Evolutionary conservation across 805 yeast species (phyloP).

Genomic region (Zygosaccharomyces bailii): DNA sequence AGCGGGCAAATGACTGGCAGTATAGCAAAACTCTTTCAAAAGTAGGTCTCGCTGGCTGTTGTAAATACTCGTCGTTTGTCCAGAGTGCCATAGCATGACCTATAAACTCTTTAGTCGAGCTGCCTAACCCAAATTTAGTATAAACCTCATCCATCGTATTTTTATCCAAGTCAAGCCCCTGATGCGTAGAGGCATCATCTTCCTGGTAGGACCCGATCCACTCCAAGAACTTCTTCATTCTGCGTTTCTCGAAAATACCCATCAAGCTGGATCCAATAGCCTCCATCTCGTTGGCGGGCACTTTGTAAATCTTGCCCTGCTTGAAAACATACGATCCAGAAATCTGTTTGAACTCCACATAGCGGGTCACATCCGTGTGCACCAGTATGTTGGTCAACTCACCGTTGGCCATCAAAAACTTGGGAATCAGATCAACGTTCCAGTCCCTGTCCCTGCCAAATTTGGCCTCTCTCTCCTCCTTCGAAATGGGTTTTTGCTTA

Average conservation of each 20-base stretch:
- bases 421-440: conserved; percentile 96
- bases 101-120: conserved; percentile 91
- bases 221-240: conserved; percentile 89
- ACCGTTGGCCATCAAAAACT: conserved; percentile 95
- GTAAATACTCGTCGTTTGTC: conserved; percentile 85
- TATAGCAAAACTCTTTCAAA: conserved; percentile 82
- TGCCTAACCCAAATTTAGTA: conserved; percentile 82
- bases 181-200: conserved; percentile 74
- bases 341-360: conserved; percentile 93
- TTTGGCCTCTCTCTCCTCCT: conserved; percentile 58
- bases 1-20: conserved; percentile 86
- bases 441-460: conserved; percentile 94
- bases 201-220: conserved; percentile 81
- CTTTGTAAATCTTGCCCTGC: conserved; percentile 89
- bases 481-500: conserved; percentile 72
- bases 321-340: conserved; percentile 90
- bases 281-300: conserved; percentile 87
- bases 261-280: conserved; percentile 87
- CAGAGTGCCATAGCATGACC: conserved; percentile 99
- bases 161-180: conserved; percentile 78
- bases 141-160: conserved; percentile 91
- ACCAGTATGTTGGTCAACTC: conserved; percentile 92
- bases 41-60: conserved; percentile 87
- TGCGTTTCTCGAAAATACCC: conserved; percentile 94
- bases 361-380: conserved; percentile 93